phyloP scores from a whole-genome alignment of 495 filamentous ascomycete genomes.

The Bacidia gigantensis region DNA sequence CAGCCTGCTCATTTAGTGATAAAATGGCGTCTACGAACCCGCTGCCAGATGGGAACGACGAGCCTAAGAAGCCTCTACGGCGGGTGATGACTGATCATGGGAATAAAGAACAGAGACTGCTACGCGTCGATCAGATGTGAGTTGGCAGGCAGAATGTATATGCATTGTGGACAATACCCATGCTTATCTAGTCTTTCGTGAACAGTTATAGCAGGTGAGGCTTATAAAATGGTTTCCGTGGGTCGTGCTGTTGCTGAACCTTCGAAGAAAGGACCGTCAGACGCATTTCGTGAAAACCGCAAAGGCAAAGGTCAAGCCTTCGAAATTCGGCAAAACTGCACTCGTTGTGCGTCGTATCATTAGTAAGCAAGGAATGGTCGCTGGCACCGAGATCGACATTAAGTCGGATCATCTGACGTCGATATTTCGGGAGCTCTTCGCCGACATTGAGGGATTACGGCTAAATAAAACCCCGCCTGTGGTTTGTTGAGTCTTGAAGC shows the following conservation, averaged over 20 bases:
- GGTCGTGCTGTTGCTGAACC: not conserved
- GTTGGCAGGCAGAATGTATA: too few relatives aligned
- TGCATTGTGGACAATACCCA: too few relatives aligned
- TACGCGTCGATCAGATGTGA: too few relatives aligned
- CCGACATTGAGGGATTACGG: conserved; percentile 15
- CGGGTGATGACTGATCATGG: too few relatives aligned
- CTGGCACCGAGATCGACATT: conserved; percentile 17
- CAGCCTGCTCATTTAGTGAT: too few relatives aligned
- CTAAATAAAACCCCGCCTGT: conserved; percentile 18
- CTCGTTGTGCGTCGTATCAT: conserved; percentile 19
- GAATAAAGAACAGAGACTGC: too few relatives aligned
- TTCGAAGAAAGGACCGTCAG: conserved; percentile 1
- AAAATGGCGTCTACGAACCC: too few relatives aligned
- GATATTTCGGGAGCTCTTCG: conserved; percentile 10
- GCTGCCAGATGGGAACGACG: too few relatives aligned
- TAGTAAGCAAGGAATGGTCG: conserved; percentile 14
- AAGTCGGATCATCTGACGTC: conserved; percentile 10
- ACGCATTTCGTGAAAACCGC: conserved; percentile 1
- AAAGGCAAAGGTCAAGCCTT: not conserved
- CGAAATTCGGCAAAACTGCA: conserved; percentile 5
- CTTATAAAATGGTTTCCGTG: not conserved
- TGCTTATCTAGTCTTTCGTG: conserved; percentile 2
- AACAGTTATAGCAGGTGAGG: not conserved
- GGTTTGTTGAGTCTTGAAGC: conserved; percentile 8
- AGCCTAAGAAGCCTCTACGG: too few relatives aligned